These are phyloP conservation scores for Hyaloscypha bicolor DNA, from an alignment of 495 filamentous ascomycete species.

Conservation along the genomic window DNA sequence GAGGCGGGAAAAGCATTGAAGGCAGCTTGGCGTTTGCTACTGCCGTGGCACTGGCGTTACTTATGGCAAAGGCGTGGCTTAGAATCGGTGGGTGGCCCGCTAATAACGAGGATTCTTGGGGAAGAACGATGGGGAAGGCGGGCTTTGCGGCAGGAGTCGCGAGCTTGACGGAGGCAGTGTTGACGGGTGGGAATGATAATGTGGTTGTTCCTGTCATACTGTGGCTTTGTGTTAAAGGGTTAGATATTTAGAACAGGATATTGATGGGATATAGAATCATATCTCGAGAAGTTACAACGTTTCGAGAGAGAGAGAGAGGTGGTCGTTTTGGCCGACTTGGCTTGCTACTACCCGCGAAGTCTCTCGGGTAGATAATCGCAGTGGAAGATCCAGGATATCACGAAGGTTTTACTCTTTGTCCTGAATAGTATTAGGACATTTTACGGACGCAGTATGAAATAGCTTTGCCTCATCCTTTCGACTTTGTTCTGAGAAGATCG, in stretches of 20 bases:
- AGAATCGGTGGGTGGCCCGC: constrained; percentile 68
- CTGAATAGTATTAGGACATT: no score
- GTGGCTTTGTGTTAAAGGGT: constrained; percentile 83
- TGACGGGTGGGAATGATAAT: constrained; percentile 98
- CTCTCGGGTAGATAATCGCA: no score
- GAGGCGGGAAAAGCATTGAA: constrained; percentile 92
- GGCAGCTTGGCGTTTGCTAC: constrained; percentile 82
- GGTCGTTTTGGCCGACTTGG: no score
- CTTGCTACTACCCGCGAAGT: no score
- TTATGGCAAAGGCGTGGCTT: constrained; percentile 76
- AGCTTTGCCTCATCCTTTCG: no score
- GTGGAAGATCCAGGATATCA: no score
- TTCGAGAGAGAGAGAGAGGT: no score
- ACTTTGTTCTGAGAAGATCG: no score
- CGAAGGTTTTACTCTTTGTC: no score
- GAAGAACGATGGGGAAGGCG: constrained; percentile 56
- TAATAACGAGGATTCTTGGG: constrained; percentile 41
- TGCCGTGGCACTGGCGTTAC: constrained; percentile 75
- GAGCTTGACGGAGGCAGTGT: constrained; percentile 89
- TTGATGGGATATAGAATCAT: background rate
- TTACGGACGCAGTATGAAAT: no score
- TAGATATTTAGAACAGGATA: constrained; percentile 58
- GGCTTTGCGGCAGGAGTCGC: constrained; percentile 73
- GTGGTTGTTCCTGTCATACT: constrained; percentile 94
- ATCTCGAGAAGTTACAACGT: no score